Evolutionary conservation across 371 early-diverging fungal genomes (phyloP).

Genomic region (Lichtheimia ramosa): DNA sequence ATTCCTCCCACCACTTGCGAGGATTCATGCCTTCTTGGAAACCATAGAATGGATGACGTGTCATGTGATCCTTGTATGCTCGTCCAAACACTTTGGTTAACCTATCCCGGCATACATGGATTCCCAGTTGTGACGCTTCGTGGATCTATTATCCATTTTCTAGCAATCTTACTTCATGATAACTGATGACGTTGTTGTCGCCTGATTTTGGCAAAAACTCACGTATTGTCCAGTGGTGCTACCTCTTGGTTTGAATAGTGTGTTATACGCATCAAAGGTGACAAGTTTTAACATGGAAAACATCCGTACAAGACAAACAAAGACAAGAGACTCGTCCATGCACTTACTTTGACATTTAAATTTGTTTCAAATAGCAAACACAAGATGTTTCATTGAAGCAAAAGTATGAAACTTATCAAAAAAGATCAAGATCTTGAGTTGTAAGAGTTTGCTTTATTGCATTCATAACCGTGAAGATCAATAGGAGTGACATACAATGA

Average conservation of each 20-base stretch:
- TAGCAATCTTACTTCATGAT: background rate
- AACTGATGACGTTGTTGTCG: no score
- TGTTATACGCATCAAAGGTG: conserved; percentile 35
- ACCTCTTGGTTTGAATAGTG: conserved; percentile 30
- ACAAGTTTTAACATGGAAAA: conserved; percentile 14
- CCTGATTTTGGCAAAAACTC: background rate
- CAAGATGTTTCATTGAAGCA: no score
- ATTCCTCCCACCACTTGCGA: conserved; percentile 18
- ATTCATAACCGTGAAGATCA: no score
- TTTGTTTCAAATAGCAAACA: no score
- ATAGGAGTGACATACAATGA: no score
- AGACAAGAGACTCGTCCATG: no score
- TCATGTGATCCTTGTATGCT: conserved; percentile 10
- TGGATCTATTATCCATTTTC: background rate
- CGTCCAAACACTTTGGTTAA: conserved; percentile 12
- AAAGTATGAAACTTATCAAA: no score
- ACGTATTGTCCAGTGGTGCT: conserved; percentile 44
- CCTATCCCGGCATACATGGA: conserved; percentile 7
- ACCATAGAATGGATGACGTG: conserved; percentile 17
- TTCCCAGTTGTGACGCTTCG: conserved; percentile 13
- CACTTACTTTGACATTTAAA: no score
- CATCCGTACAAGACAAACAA: no score
- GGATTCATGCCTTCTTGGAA: conserved; percentile 11
- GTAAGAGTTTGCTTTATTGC: no score
- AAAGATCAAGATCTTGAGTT: no score